A percentile compares a stretch with the other conserved stretches of the same genome.
These are phyloP conservation scores for Metschnikowia arizonensis DNA, from an alignment of 805 yeast genomes.

Conservation along the genomic window DNA sequence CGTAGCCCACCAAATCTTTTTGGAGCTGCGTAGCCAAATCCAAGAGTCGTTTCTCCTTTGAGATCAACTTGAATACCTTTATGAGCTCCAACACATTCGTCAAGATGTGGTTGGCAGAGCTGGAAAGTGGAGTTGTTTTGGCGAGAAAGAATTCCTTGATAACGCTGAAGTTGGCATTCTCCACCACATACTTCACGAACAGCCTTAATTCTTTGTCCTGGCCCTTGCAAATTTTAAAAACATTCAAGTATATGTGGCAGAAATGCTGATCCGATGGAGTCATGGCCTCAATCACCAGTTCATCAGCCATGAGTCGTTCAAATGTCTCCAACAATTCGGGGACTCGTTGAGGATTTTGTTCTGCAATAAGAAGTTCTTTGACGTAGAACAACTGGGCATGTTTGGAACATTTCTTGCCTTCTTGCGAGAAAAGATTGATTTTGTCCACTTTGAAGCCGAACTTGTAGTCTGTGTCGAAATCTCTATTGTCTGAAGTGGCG, in stretches of 20 bases:
- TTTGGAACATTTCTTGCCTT: slow-evolving; percentile 14
- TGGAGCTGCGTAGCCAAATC: slow-evolving; percentile 9
- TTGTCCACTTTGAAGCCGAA: slow-evolving; percentile 37
- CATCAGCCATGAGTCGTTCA: slow-evolving; percentile 24
- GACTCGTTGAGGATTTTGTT: slow-evolving; percentile 24
- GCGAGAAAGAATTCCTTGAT: slow-evolving; percentile 18
- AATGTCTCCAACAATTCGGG: slow-evolving; percentile 22
- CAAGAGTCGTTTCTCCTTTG: slow-evolving; percentile 9
- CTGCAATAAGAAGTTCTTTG: slow-evolving; percentile 39
- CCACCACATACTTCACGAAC: slow-evolving; percentile 27
- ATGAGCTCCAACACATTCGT: slow-evolving; percentile 13
- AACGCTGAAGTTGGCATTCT: slow-evolving; percentile 30
- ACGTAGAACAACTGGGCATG: slow-evolving; percentile 37
- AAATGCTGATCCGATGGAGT: slow-evolving; percentile 25
- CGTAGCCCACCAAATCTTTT: slow-evolving; percentile 10
- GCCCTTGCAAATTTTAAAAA: slow-evolving; percentile 26
- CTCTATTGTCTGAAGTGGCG: slow-evolving; percentile 54
- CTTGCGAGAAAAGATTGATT: slow-evolving; percentile 16
- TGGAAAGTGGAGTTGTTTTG: slow-evolving; percentile 17
- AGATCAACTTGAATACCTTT: slow-evolving; percentile 12
- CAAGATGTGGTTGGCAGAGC: slow-evolving; percentile 11
- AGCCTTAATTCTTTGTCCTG: slow-evolving; percentile 21
- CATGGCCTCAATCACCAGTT: slow-evolving; percentile 10
- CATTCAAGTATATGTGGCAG: slow-evolving; percentile 24
- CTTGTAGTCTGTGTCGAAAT: slow-evolving; percentile 51